Evolutionary conservation across 331 rosid genomes (phyloP).

Genomic region (Spiraea crenata): DNA sequence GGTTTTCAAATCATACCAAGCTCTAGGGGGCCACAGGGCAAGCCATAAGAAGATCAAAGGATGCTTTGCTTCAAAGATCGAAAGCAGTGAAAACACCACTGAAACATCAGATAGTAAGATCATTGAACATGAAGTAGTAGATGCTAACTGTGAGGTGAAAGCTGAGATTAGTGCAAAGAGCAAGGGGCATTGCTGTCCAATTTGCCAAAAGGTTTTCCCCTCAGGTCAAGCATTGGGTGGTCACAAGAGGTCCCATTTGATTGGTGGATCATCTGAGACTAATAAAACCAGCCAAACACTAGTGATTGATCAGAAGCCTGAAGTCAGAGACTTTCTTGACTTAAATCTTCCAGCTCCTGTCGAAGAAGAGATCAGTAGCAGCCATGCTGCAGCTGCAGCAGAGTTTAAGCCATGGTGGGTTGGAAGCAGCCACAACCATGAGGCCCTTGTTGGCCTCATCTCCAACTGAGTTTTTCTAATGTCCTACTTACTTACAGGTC

Average conservation of each 20-base stretch:
- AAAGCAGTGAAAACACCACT: constrained; percentile 58
- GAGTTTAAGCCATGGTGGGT: constrained; percentile 71
- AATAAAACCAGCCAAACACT: constrained; percentile 29
- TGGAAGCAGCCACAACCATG: constrained; percentile 54
- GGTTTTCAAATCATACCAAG: constrained; percentile 77
- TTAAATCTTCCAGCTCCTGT: constrained; percentile 86
- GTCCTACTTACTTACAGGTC: background rate
- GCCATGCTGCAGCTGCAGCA: constrained; percentile 24
- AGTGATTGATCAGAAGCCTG: constrained; percentile 38
- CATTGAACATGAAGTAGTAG: constrained; percentile 18
- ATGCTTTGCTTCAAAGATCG: constrained; percentile 54
- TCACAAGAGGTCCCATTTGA: constrained; percentile 81
- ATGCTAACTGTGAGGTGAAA: constrained; percentile 22
- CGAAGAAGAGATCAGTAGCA: constrained; percentile 56
- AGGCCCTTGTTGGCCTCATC: constrained; percentile 49
- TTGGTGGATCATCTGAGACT: constrained; percentile 38
- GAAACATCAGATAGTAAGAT: constrained; percentile 51
- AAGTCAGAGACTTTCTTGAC: constrained; percentile 74
- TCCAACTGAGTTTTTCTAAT: constrained; percentile 33
- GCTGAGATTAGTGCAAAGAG: constrained; percentile 37
- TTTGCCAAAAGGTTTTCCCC: constrained; percentile 63
- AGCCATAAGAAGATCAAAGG: constrained; percentile 74
- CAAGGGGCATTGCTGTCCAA: constrained; percentile 65
- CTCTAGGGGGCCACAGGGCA: constrained; percentile 95
- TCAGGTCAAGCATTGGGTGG: constrained; percentile 98